Evolutionary conservation across 352 stramenopile species (phyloP).

Genomic region (Phytophthora cactorum): DNA sequence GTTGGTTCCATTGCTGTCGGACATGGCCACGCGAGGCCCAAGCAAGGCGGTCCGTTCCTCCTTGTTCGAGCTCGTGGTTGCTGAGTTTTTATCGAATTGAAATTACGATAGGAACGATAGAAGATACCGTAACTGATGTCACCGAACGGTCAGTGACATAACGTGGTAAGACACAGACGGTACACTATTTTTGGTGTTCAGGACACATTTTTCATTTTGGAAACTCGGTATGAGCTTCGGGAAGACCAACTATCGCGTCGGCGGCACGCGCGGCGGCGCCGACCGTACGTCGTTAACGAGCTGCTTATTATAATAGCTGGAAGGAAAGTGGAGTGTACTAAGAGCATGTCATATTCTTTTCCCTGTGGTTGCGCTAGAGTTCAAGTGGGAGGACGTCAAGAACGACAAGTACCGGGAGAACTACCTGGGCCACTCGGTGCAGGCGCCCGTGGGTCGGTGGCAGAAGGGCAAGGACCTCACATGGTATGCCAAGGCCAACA

Average conservation of each 20-base stretch:
- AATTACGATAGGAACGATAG: conserved; percentile 5
- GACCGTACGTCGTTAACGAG: conserved; percentile 67
- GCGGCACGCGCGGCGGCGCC: conserved; percentile 85
- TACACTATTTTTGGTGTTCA: conserved; percentile 4
- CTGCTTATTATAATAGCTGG: not conserved
- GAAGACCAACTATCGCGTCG: conserved; percentile 85
- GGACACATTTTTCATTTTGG: conserved; percentile 9
- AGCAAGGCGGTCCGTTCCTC: conserved; percentile 16
- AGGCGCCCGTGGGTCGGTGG: conserved; percentile 90
- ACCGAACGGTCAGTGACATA: conserved; percentile 1
- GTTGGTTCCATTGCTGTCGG: conserved; percentile 41
- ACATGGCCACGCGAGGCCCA: conserved; percentile 30
- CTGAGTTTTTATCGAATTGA: conserved; percentile 26
- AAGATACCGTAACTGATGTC: conserved; percentile 18
- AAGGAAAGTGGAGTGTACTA: not conserved
- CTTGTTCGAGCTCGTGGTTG: conserved; percentile 13
- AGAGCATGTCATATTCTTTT: conserved; percentile 4
- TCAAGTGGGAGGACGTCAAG: conserved; percentile 95
- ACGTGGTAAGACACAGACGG: conserved; percentile 1
- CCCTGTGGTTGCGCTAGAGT: conserved; percentile 52
- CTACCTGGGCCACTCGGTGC: conserved; percentile 90
- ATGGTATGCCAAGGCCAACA: conserved; percentile 89
- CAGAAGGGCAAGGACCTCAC: conserved; percentile 90
- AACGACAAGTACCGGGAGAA: conserved; percentile 94
- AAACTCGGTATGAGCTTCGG: conserved; percentile 78